Evolutionary conservation across 352 stramenopile species (phyloP), one percentile per base, ranked within the genome.

Genomic region (Globisporangium perplexum): DNA sequence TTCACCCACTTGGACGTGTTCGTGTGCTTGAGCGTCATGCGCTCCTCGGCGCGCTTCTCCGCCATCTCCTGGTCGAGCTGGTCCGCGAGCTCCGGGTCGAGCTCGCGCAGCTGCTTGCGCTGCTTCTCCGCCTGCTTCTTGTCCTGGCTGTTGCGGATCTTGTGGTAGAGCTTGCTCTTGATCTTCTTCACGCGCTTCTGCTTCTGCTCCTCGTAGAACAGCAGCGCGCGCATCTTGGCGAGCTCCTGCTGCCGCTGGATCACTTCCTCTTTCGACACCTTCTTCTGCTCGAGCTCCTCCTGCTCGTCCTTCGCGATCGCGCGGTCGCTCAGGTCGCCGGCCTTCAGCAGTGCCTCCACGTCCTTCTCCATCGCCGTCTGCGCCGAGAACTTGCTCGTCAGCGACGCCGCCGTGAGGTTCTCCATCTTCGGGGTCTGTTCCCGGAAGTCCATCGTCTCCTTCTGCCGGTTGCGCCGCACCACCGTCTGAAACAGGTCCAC

Each of bases 131-230:
- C 78, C 11, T 87, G 64, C 55, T 90, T 84, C 55, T 86, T 85
- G 67, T 90, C 71, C 60, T 98, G 86, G 50, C 90, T 87, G 69
- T 99, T 99, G 48, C 93, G 83, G 62, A 99, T 98, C 66, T 98
- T 97, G 62, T 97, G 90, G 80, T 98, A 99, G 31, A 98, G 92
- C 65, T 99, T 99, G 33, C 90, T 98, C 75, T 99, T 99, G 67
- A 99, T 99, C 74, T 99, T 99, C 76, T 99, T 99, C 28, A 99
- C 95, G 31, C 97, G 94, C 63, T 97, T 90, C 47, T 90, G 70
- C 67, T 99, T 99, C 71, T 98, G 91, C 72, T 99, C 96, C 44
- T 99, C 90, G 71, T 99, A 99, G 60, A 99, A 99, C 65, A 99
- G 86, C 42, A 99, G 75, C 51, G 95, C 85, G 42, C 96, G 85